phyloP scores from a whole-genome alignment of 495 filamentous ascomycete species.

The Alectoria sarmentosa region DNA sequence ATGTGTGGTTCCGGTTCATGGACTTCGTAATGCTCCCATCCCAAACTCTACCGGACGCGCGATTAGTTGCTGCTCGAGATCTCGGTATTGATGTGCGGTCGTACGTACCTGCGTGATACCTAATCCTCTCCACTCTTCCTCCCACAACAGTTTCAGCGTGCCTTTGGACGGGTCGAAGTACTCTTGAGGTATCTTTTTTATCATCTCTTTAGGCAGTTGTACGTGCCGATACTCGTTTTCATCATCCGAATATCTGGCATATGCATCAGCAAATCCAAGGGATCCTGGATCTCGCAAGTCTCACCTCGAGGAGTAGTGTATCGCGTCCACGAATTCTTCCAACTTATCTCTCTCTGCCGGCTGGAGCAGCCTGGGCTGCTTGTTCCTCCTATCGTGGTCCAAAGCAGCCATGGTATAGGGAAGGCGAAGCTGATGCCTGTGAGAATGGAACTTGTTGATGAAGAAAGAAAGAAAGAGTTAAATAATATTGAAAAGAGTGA shows the following conservation, averaged over 20 bases:
- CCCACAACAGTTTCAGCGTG: constrained; percentile 92
- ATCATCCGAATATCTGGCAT: constrained; percentile 70
- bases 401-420: constrained; percentile 29
- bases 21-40: constrained; percentile 99
- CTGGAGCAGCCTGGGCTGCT: constrained; percentile 69
- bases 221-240: constrained; percentile 94
- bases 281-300: constrained; percentile 20
- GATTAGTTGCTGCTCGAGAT: constrained; percentile 23
- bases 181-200: constrained; percentile 91
- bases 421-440: neutral
- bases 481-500: neutral
- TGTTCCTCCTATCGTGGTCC: constrained; percentile 87
- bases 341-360: constrained; percentile 73
- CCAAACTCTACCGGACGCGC: constrained; percentile 61
- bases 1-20: constrained; percentile 98
- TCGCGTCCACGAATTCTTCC: constrained; percentile 84
- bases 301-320: constrained; percentile 93
- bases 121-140: constrained; percentile 94
- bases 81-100: neutral
- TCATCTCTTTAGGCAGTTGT: constrained; percentile 93
- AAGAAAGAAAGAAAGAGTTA: neutral
- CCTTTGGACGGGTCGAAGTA: constrained; percentile 89
- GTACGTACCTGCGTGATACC: constrained; percentile 84
- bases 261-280: constrained; percentile 8
- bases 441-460: neutral